Conservation (phyloP, 495 filamentous ascomycete genomes). For the Xylaria scruposa region DNA sequence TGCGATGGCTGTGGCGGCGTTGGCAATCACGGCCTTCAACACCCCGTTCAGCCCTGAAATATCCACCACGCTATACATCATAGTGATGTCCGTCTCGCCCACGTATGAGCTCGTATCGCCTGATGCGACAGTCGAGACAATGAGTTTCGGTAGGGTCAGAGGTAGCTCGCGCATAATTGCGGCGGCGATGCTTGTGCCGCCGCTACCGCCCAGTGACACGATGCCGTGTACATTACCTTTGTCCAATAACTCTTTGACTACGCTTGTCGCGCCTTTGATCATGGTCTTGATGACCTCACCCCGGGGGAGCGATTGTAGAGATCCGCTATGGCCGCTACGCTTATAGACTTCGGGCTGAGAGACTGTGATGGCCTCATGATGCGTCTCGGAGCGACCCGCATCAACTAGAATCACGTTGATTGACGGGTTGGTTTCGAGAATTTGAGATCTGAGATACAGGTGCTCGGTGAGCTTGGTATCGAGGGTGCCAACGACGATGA, state of each 20-base stretch:
- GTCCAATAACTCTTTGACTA: conserved; percentile 45
- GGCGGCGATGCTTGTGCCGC: conserved; percentile 63
- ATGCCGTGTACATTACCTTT: conserved; percentile 57
- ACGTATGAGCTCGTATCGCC: conserved; percentile 65
- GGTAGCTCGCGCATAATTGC: conserved; percentile 66
- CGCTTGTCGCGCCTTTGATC: conserved; percentile 45
- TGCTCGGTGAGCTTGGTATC: conserved; percentile 71
- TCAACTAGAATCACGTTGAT: conserved; percentile 61
- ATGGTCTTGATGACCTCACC: conserved; percentile 60
- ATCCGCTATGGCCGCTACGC: conserved; percentile 27
- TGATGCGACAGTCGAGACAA: conserved; percentile 71
- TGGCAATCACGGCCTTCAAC: conserved; percentile 60
- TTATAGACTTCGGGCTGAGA: conserved; percentile 48
- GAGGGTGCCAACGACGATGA: conserved; percentile 69
- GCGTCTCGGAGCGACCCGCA: conserved; percentile 53
- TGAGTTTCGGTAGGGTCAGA: conserved; percentile 70
- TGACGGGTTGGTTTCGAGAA: conserved; percentile 42
- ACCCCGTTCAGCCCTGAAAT: conserved; percentile 69
- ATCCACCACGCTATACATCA: conserved; percentile 75
- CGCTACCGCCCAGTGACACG: conserved; percentile 62
- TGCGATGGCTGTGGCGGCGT: conserved; percentile 64
- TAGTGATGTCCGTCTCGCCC: conserved; percentile 69
- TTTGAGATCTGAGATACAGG: conserved; percentile 60
- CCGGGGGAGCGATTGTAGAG: conserved; percentile 46
- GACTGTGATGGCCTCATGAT: conserved; percentile 56